These are phyloP conservation scores for Ophiostoma sp. DNA, from an alignment of 2,329 filamentous ascomycete species.

Conservation along the genomic window DNA sequence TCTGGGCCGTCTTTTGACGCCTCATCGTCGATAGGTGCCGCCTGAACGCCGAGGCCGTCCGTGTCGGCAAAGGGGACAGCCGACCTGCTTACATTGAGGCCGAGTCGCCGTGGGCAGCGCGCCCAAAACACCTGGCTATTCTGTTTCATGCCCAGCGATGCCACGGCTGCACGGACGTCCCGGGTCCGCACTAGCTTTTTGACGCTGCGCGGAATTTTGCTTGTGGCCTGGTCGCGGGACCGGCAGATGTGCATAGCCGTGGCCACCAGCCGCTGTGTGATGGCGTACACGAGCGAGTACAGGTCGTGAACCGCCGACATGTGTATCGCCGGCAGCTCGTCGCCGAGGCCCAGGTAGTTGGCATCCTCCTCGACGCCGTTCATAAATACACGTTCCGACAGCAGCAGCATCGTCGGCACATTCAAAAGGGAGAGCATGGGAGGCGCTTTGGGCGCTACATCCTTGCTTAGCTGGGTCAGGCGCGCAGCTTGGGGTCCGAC, in stretches of 20 bases:
- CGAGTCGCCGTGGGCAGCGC: slow-evolving; percentile 49
- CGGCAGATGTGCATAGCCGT: slow-evolving; percentile 69
- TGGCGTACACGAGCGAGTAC: slow-evolving; percentile 62
- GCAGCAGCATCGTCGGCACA: slow-evolving; percentile 58
- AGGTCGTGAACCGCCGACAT: slow-evolving; percentile 77
- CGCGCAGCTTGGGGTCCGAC: background rate
- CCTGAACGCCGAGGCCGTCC: background rate
- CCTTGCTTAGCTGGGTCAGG: background rate
- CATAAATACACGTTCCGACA: slow-evolving; percentile 74
- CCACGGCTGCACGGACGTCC: slow-evolving; percentile 53
- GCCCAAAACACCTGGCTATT: slow-evolving; percentile 49
- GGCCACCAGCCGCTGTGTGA: slow-evolving; percentile 69
- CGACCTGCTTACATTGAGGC: slow-evolving; percentile 48
- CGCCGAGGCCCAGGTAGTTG: slow-evolving; percentile 66
- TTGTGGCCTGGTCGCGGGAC: slow-evolving; percentile 62
- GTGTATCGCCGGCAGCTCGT: slow-evolving; percentile 65
- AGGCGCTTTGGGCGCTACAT: slow-evolving; percentile 31
- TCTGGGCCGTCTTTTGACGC: background rate
- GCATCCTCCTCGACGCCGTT: slow-evolving; percentile 61
- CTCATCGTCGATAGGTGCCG: background rate
- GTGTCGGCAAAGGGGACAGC: slow-evolving; percentile 16
- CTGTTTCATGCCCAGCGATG: slow-evolving; percentile 47
- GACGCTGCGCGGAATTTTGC: slow-evolving; percentile 29
- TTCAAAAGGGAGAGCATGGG: slow-evolving; percentile 60
- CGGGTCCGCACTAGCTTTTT: slow-evolving; percentile 41